These are phyloP conservation scores for Talaromyces sp. DNA, from an alignment of 2,329 filamentous ascomycete species.

Conservation along the genomic window DNA sequence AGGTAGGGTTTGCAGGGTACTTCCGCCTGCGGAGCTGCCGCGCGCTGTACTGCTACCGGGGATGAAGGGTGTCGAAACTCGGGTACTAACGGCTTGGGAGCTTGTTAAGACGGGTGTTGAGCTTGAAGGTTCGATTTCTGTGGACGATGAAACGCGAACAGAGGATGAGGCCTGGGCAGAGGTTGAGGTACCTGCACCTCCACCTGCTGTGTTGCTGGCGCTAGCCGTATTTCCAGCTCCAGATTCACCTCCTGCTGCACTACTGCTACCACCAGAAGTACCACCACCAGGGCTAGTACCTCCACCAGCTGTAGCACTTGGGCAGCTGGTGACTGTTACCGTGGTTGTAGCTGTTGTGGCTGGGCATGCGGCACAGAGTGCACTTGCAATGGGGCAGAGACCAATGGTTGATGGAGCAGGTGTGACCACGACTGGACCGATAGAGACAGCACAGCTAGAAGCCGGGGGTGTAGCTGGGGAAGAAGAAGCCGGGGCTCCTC, in stretches of 20 bases:
- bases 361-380: slow-evolving; percentile 18
- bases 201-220: background rate
- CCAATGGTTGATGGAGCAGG: slow-evolving; percentile 1
- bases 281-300: background rate
- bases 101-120: background rate
- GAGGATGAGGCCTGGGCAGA: background rate
- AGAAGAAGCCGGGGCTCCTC: background rate
- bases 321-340: slow-evolving; percentile 8
- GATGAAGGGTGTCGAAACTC: slow-evolving; percentile 12
- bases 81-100: background rate
- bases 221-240: background rate
- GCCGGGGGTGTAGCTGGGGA: background rate
- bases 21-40: background rate
- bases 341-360: slow-evolving; percentile 6
- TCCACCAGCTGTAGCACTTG: background rate
- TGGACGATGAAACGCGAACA: background rate
- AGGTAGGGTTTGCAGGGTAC: slow-evolving; percentile 8
- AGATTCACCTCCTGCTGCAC: too few relatives aligned
- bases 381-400: slow-evolving; percentile 13
- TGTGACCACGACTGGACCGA: background rate
- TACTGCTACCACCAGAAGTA: too few relatives aligned
- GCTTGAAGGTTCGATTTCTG: background rate
- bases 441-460: background rate
- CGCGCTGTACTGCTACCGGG: background rate
- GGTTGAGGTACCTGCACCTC: background rate